Conservation (phyloP, 805 yeast species). For the Kazachstania taianensis region DNA sequence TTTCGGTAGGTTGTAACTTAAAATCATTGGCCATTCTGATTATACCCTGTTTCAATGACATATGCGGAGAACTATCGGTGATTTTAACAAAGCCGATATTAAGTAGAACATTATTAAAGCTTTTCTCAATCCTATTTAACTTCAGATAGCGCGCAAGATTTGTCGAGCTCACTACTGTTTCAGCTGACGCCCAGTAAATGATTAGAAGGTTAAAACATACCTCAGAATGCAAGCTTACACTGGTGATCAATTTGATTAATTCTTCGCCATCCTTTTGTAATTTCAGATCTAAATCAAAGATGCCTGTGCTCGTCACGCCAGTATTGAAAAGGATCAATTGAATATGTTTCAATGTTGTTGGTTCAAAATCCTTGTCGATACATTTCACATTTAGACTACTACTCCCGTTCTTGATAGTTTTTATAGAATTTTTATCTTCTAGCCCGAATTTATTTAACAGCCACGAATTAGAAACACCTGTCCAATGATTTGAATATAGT, state of each 20-base stretch:
- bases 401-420: constrained; percentile 1
- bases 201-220: constrained; percentile 28
- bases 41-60: constrained; percentile 23
- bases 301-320: constrained; percentile 27
- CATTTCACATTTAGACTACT: constrained; percentile 15
- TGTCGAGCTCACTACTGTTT: constrained; percentile 14
- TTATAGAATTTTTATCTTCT: constrained; percentile 1
- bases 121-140: constrained; percentile 23
- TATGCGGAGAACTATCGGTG: constrained; percentile 24
- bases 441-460: constrained; percentile 28
- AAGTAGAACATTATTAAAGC: constrained; percentile 20
- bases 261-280: constrained; percentile 27
- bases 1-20: constrained; percentile 22
- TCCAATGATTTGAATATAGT: constrained; percentile 20
- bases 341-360: constrained; percentile 20
- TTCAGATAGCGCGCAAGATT: constrained; percentile 16
- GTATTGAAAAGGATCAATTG: constrained; percentile 32
- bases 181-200: constrained; percentile 34
- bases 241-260: constrained; percentile 29
- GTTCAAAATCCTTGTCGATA: constrained; percentile 17
- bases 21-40: constrained; percentile 18
- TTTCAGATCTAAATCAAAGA: constrained; percentile 29
- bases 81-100: constrained; percentile 24
- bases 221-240: constrained; percentile 28
- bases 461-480: constrained; percentile 27